Base-by-base conservation (phyloP, 495 filamentous ascomycete genomes). In the Choiromyces venosus region DNA sequence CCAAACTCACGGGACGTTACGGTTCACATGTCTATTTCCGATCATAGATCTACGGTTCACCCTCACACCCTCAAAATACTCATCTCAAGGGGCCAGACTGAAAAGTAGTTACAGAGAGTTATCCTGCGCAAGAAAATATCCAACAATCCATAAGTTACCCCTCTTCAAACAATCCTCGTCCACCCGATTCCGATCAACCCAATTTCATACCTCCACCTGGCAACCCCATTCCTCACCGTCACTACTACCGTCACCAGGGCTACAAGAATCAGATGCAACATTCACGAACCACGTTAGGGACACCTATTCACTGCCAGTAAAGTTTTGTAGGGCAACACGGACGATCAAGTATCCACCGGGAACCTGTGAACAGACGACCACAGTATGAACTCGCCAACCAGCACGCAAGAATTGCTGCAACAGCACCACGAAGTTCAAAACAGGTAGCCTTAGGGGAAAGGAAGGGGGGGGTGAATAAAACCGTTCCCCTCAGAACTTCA, bases 351-450 rank as follows among this genome's bases (percentile, higher is more conserved):
- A 29, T 61, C 52, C 25, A 33, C 52, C 52, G 52, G 52, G 52
- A 61, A 61, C 52, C 52, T 61, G 52, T 61, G 52, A 61, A 61
- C 52, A 33, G 52, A 29, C 52, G 52, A 61, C 52, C 18, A 33
- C 52, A 33, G 25, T 4, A 33, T 61, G 52, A 29, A 33, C 52
- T 1, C 52, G 12, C 25, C 52, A 61, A 61, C 52, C 52, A 61
- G 25, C 52, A 12, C 52, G 12, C 25, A 16, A 33, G 52, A 25
- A 33, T 33, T 14, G 33, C 52, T 25, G 52, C 52, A 61, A 33
- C 52, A 29, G 52, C 25, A 61, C 52, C 52, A 61, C 52, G 52
- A 61, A 61, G 25, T 61, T 61, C 52, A 61, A 61, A 61, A 61
- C 52, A 61, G 52, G 52, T 61, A 61, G 52, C 52, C 52, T 29